Conservation (phyloP, 768 basidiomycete genomes). For the Paxillus ammoniavirescens region DNA sequence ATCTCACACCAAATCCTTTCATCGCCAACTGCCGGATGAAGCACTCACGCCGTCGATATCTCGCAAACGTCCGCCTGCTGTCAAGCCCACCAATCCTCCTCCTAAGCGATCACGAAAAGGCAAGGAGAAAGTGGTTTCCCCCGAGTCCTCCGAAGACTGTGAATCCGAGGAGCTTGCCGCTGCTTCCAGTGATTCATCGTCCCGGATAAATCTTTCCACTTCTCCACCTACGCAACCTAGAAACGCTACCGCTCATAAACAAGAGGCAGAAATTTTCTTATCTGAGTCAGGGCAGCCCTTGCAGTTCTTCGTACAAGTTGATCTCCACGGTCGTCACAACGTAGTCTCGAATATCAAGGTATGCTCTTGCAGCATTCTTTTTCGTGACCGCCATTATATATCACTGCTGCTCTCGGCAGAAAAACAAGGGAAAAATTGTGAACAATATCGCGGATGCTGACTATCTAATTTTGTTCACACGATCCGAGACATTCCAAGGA, state of each 20-base stretch:
- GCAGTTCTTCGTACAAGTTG: slow-evolving; percentile 68
- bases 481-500: slow-evolving; percentile 50
- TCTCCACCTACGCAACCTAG: slow-evolving; percentile 14
- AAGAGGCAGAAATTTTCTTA: slow-evolving; percentile 41
- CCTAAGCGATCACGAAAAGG: slow-evolving; percentile 27
- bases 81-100: slow-evolving; percentile 17
- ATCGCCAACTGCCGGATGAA: slow-evolving; percentile 5
- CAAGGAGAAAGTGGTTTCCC: slow-evolving; percentile 22
- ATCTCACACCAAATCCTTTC: slow-evolving; percentile 2
- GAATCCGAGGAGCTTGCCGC: slow-evolving; percentile 13
- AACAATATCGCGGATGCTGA: slow-evolving; percentile 55
- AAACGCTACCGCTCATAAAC: slow-evolving; percentile 15
- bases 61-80: slow-evolving; percentile 22
- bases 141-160: slow-evolving; percentile 17
- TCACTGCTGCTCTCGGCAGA: slow-evolving; percentile 37
- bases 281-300: slow-evolving; percentile 41
- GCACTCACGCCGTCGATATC: slow-evolving; percentile 7
- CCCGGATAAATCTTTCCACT: slow-evolving; percentile 11
- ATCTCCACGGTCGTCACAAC: slow-evolving; percentile 50
- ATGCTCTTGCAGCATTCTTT: slow-evolving; percentile 9
- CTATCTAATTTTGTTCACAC: slow-evolving; percentile 55
- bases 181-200: slow-evolving; percentile 6
- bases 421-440: slow-evolving; percentile 62
- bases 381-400: background rate
- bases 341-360: slow-evolving; percentile 64